Conservation (phyloP, 768 basidiomycete species). For the Botryobasidium botryosum region DNA sequence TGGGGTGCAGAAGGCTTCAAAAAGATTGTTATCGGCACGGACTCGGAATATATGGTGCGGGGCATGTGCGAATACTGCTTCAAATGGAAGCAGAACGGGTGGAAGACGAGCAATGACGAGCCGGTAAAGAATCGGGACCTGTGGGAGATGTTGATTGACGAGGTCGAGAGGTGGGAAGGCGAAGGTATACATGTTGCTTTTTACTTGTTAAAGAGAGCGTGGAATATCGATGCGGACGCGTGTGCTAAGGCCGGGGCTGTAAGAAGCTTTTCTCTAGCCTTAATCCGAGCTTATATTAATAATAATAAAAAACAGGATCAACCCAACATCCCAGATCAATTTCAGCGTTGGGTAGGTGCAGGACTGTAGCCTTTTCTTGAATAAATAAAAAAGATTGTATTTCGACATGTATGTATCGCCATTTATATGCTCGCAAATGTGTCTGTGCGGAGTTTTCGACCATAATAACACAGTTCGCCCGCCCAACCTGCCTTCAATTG, state of each 20-base stretch:
- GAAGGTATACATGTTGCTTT: slow-evolving; percentile 14
- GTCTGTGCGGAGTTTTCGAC: too few relatives aligned
- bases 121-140: slow-evolving; percentile 16
- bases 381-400: too few relatives aligned
- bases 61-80: slow-evolving; percentile 16
- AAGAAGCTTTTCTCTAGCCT: too few relatives aligned
- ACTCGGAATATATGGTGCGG: slow-evolving; percentile 20
- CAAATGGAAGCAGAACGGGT: slow-evolving; percentile 15
- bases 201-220: slow-evolving; percentile 14
- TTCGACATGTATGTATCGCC: too few relatives aligned
- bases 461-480: too few relatives aligned
- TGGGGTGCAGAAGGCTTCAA: slow-evolving; percentile 20
- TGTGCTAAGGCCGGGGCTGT: slow-evolving; percentile 13
- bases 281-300: too few relatives aligned
- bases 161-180: slow-evolving; percentile 12
- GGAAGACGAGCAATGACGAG: slow-evolving; percentile 14
- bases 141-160: slow-evolving; percentile 15
- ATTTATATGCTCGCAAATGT: too few relatives aligned
- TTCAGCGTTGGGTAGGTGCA: too few relatives aligned
- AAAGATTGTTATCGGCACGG: slow-evolving; percentile 20
- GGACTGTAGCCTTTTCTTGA: too few relatives aligned
- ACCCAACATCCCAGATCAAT: too few relatives aligned
- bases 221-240: slow-evolving; percentile 14
- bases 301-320: too few relatives aligned
- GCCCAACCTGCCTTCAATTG: too few relatives aligned